Evolutionary conservation across 2,329 filamentous ascomycete species (phyloP).

Genomic region (Penicillium sp.): DNA sequence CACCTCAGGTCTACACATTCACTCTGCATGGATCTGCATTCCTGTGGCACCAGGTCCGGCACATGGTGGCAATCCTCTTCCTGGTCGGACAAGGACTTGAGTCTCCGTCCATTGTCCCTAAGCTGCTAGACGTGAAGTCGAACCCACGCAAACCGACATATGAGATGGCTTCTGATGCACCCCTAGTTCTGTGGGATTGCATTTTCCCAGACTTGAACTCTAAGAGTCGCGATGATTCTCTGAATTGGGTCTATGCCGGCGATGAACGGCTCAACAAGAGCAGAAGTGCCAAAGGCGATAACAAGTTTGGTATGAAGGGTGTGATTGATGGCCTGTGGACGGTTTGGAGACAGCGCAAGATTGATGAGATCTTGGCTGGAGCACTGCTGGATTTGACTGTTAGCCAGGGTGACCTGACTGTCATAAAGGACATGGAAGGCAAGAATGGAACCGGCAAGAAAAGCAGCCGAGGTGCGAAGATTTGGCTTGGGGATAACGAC

Average conservation of each 20-base stretch:
- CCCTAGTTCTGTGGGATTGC: constrained; percentile 94
- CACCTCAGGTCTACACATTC: constrained; percentile 77
- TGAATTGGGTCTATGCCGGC: constrained; percentile 78
- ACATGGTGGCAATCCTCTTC: constrained; percentile 92
- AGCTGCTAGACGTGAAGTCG: constrained; percentile 69
- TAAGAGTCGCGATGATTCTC: constrained; percentile 55
- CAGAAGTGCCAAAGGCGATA: constrained; percentile 49
- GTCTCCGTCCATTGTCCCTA: constrained; percentile 66
- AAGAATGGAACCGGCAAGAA: constrained; percentile 26
- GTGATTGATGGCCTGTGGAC: constrained; percentile 77
- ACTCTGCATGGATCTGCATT: constrained; percentile 88
- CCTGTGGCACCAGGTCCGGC: constrained; percentile 95
- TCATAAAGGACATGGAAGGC: constrained; percentile 23
- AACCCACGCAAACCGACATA: constrained; percentile 80
- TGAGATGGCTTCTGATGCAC: constrained; percentile 84
- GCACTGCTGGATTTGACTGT: constrained; percentile 67
- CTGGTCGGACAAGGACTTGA: constrained; percentile 87
- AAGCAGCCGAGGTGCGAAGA: constrained; percentile 45
- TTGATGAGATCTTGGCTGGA: constrained; percentile 82
- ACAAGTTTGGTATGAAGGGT: constrained; percentile 64
- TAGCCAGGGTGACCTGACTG: constrained; percentile 38
- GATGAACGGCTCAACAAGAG: constrained; percentile 53
- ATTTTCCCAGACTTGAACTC: constrained; percentile 66
- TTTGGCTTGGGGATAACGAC: constrained; percentile 60
- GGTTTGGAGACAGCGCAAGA: constrained; percentile 78